phyloP scores from a whole-genome alignment of 768 basidiomycete genomes.

The Suillus bovinus region DNA sequence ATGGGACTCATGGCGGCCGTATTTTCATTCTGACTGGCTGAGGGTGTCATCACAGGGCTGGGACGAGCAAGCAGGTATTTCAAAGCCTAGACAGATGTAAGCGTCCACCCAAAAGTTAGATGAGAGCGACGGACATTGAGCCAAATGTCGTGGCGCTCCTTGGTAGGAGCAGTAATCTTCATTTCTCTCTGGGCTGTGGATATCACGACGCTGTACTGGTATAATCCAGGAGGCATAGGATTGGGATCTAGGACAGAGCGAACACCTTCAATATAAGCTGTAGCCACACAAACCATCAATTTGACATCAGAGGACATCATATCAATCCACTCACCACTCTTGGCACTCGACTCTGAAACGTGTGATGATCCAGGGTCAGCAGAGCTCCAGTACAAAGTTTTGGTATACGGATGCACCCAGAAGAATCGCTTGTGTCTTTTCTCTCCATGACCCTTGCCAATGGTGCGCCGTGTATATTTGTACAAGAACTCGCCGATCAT shows the following conservation, averaged over 20 bases:
- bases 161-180: slow-evolving; percentile 96
- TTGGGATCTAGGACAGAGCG: slow-evolving; percentile 92
- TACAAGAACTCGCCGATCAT: slow-evolving; percentile 99
- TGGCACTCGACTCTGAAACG: slow-evolving; percentile 90
- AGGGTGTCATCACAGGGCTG: slow-evolving; percentile 25
- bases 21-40: slow-evolving; percentile 32
- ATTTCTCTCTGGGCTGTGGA: slow-evolving; percentile 94
- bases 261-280: slow-evolving; percentile 93
- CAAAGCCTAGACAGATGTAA: slow-evolving; percentile 61
- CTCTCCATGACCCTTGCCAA: slow-evolving; percentile 90
- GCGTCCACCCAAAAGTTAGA: slow-evolving; percentile 10
- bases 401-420: slow-evolving; percentile 99
- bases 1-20: slow-evolving; percentile 49
- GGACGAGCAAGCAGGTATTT: slow-evolving; percentile 88
- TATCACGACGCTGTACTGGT: slow-evolving; percentile 91
- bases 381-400: slow-evolving; percentile 96
- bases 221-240: slow-evolving; percentile 91
- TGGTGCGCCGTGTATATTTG: slow-evolving; percentile 90
- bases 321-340: slow-evolving; percentile 76
- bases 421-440: slow-evolving; percentile 94
- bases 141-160: slow-evolving; percentile 98
- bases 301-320: slow-evolving; percentile 1
- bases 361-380: slow-evolving; percentile 89
- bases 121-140: slow-evolving; percentile 60
- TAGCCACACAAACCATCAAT: slow-evolving; percentile 11